Conservation (phyloP, 441 rosid species). For the Croton setiger region DNA sequence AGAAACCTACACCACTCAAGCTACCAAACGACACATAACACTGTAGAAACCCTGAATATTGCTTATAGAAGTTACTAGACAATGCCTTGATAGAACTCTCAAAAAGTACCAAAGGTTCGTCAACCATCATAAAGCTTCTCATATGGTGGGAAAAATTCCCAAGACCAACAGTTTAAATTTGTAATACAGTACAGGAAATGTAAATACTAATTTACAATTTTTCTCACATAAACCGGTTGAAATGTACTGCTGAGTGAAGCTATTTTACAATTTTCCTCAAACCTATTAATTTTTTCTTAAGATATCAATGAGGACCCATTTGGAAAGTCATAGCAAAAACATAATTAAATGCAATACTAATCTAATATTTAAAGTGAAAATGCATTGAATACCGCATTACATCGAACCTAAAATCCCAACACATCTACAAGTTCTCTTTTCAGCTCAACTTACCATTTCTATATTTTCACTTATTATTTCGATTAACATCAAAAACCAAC, state of each 20-base stretch:
- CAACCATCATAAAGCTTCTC: neutral
- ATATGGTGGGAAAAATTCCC: neutral
- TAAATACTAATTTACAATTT: too few species aligned
- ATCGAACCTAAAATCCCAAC: neutral
- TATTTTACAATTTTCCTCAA: neutral
- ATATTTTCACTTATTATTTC: neutral
- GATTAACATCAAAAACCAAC: neutral
- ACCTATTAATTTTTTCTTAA: neutral
- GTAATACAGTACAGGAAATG: too few species aligned
- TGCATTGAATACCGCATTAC: too few species aligned
- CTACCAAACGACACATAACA: neutral
- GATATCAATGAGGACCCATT: neutral
- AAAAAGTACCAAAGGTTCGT: neutral
- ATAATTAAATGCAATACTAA: too few species aligned
- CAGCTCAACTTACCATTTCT: neutral
- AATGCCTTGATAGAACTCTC: neutral
- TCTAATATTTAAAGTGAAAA: too few species aligned
- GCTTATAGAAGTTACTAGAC: neutral
- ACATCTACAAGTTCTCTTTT: neutral
- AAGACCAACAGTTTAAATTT: neutral
- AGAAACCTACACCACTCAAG: neutral
- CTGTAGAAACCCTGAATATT: neutral
- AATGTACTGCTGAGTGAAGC: neutral
- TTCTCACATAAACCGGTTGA: neutral
- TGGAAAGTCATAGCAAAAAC: too few species aligned